Evolutionary conservation across 176 grass and related monocot genomes (phyloP).

Genomic region (Cenchrus purpureus): DNA sequence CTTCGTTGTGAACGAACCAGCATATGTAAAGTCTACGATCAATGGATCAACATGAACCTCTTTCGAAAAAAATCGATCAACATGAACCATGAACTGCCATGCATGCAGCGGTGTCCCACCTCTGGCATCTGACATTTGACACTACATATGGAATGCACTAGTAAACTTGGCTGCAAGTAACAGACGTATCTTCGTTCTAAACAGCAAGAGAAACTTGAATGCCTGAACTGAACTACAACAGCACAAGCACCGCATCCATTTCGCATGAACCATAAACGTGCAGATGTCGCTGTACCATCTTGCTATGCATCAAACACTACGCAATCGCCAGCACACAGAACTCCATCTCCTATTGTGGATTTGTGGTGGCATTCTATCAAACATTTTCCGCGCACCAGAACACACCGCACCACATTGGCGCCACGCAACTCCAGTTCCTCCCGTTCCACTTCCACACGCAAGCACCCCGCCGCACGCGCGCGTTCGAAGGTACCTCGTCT

Average conservation of each 20-base stretch:
- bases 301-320: background rate
- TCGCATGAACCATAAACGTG: conserved; percentile 31
- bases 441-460: background rate
- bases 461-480: background rate
- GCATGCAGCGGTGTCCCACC: background rate
- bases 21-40: background rate
- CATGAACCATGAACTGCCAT: background rate
- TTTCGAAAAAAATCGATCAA: background rate
- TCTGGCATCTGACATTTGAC: background rate
- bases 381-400: background rate
- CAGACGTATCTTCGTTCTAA: background rate
- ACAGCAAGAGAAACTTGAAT: background rate
- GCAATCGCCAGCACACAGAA: background rate
- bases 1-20: background rate
- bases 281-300: conserved; percentile 5
- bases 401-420: background rate
- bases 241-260: conserved; percentile 21
- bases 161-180: background rate
- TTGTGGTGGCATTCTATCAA: conserved; percentile 2
- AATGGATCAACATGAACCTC: background rate
- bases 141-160: background rate
- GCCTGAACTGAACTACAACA: background rate
- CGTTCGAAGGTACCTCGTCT: background rate
- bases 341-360: background rate
- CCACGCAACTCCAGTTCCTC: background rate